Evolutionary conservation across 202 grass and related monocot species (phyloP), one percentile per base, ranked within the genome.

Genomic region (Alloteropsis angusta): DNA sequence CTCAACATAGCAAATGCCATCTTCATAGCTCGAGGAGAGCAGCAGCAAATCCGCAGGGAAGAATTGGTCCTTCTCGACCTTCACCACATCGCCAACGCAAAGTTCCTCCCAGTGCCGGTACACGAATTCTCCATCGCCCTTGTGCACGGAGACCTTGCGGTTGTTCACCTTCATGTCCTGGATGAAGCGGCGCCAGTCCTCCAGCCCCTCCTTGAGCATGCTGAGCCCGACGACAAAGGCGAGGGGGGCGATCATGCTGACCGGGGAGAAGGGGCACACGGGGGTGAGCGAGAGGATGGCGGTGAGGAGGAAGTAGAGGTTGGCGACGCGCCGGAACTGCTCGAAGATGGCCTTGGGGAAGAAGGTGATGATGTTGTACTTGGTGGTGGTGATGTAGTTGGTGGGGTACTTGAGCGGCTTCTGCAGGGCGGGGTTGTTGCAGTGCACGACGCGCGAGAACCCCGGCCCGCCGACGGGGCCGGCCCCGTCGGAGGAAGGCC

Each of bases 131-230:
- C 96, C 96, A 0, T 85, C 92, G 1, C 85, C 88, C 28, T 78
- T 86, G 84, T 99, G 88, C 47, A 85, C 71, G 4, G 56, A 15
- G n/a, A 99, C 86, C 82, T 96, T 96, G 19, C 96, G 88, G 73
- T 73, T 83, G 83, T 99, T 99, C 15, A 99, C 92, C 66, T 99
- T 93, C 92, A 99, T 89, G 84, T 99, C 96, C 83, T 99, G 96
- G 55, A 93, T 88, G 76, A 99, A 99, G 38, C 92, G 74, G 13
- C 90, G 86, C 96, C 92, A 99, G 76, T 99, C 96, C 88, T 99
- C 96, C 25, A 99, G n/a, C 7, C 86, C 92, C 79, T 99, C 96
- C 83, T 99, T 99, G 16, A 86, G 64, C 96, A 99, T 99, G 49
- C 90, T 93, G 61, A 99, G 87, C 5, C 96, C 96, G 0, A 99